Base-by-base conservation (phyloP, 805 yeast genomes). In the Pichia sporocuriosa region DNA sequence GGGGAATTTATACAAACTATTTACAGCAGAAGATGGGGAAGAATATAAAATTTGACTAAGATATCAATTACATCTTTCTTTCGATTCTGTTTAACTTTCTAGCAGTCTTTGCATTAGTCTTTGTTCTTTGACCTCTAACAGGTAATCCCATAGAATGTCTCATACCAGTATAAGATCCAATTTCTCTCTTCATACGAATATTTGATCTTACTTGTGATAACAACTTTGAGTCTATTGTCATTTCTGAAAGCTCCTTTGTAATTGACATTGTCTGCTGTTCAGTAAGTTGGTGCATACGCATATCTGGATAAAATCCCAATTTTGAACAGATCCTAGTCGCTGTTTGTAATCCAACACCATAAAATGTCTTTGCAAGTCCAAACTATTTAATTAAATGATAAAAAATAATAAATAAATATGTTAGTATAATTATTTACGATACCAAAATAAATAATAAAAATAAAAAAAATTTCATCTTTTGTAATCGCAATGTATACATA, bases 231-330 rank as follows among this genome's bases (percentile, higher is more conserved):
- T 89, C 97, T 37, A 90, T 83, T 10, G 84, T 77, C 72, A 84
- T 71, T 31, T 78, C 82, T 1, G 94, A 77, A 37, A 93, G 70
- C 60, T 93, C 96, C 60, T 88, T 90, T 29, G 96, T 83, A 34
- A 93, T 70, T 27, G 84, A 77, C 76, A 90, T 73, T 34, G 88
- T 72, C 54, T 88, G 95, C 22, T 87, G 84, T 63, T 93, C 97
- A 23, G 83, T 69, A 29, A 93, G 73, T 63, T 93, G 95, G 60
- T 85, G 93, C 84, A 89, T 82, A 65, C 95, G 78, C 95, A 90
- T 89, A 59, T 75, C 70, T 35, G 97, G 97, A 57, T 89, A 90
- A 45, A 93, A 75, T 10, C 96, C 96, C 19, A 90, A 76, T 58
- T 79, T 86, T 30, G 97, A 80, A 60, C 96, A 88, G 40, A 93